A percentile compares a stretch with the other conserved stretches of the same genome.
Conservation (phyloP, 2,329 filamentous ascomycete genomes). For the Ophiostoma piceae region DNA sequence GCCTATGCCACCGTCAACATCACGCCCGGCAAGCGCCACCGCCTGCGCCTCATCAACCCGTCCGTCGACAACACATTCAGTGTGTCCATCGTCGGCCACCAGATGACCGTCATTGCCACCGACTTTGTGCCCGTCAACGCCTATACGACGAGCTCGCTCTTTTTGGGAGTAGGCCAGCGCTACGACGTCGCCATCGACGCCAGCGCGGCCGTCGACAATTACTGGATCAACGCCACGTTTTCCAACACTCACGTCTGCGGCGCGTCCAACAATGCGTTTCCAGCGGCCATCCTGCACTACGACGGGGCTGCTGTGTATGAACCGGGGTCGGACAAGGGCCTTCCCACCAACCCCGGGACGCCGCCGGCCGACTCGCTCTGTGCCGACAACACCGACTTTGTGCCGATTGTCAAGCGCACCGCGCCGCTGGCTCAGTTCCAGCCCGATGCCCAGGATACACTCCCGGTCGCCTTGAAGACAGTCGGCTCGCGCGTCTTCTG, state of each 20-base stretch:
- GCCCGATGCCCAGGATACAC: slow-evolving; percentile 24
- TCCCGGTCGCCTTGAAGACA: too few relatives aligned
- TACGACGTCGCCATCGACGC: slow-evolving; percentile 46
- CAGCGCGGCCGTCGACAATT: slow-evolving; percentile 30
- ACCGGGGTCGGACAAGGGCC: too few relatives aligned
- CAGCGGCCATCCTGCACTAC: slow-evolving; percentile 33
- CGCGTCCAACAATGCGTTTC: slow-evolving; percentile 28
- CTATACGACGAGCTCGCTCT: slow-evolving; percentile 42
- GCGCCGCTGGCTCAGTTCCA: background rate
- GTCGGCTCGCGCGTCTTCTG: slow-evolving; percentile 31
- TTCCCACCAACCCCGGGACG: too few relatives aligned
- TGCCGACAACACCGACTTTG: too few relatives aligned
- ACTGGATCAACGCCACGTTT: slow-evolving; percentile 42
- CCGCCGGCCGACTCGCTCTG: too few relatives aligned
- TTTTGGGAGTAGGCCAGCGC: slow-evolving; percentile 45
- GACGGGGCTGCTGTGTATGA: background rate
- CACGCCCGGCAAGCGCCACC: slow-evolving; percentile 42
- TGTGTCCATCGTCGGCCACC: slow-evolving; percentile 40
- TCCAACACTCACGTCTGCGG: slow-evolving; percentile 29
- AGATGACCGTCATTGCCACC: slow-evolving; percentile 45
- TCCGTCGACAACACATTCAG: slow-evolving; percentile 46
- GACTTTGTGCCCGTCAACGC: slow-evolving; percentile 50
- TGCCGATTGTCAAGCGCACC: too few relatives aligned
- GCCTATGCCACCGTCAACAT: slow-evolving; percentile 34
- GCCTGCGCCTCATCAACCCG: slow-evolving; percentile 45